Evolutionary conservation across 768 basidiomycete species (phyloP), one percentile per base, ranked within the genome.

Genomic region (Hemileccinum rubropunctum): DNA sequence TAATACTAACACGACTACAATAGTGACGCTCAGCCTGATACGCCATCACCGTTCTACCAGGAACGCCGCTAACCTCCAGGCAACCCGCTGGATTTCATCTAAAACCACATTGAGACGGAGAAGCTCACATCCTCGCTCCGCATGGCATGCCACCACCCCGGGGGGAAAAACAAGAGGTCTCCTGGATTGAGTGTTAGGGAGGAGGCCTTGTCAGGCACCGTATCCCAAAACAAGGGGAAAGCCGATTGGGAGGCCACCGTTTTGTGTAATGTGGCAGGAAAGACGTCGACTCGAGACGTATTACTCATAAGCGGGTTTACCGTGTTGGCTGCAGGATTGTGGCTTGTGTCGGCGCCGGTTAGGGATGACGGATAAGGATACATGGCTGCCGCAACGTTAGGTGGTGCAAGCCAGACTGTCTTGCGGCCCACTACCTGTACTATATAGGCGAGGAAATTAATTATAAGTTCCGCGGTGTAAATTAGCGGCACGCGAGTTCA

Each of bases 121-220:
- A 91, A 86, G 70, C 91, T 92, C 34, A 76, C 81, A 20, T 80
- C 78, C 70, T 91, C 89, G 66, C 83, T 86, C 55, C 84, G 80
- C 88, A 92, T 89, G 15, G 86, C 87, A 67, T 95, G 92, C 92
- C 92, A 95, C 92, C 92, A 95, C 26, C 89, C 84, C 4, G 89
- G 87, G 17, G 95, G 95, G 57, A 98, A 85, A 63, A 89, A 88
- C 39, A 98, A 71, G 38, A 95, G 49, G 68, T 98, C 95, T 0
- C 95, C 95, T 1, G 93, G 84, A 47, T 76, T 71, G 2, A 98
- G 73, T 1, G 81, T 82, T 28, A 78, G 79, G 42, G 74, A 74
- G 68, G 78, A 75, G 1, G 92, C 85, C 18, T 70, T 44, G 8
- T 82, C 82, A 20, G 78, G 76, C 18, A 86, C 90, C 0, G 76